phyloP scores from a whole-genome alignment of 768 basidiomycete genomes.

The Baorangia bicolor region DNA sequence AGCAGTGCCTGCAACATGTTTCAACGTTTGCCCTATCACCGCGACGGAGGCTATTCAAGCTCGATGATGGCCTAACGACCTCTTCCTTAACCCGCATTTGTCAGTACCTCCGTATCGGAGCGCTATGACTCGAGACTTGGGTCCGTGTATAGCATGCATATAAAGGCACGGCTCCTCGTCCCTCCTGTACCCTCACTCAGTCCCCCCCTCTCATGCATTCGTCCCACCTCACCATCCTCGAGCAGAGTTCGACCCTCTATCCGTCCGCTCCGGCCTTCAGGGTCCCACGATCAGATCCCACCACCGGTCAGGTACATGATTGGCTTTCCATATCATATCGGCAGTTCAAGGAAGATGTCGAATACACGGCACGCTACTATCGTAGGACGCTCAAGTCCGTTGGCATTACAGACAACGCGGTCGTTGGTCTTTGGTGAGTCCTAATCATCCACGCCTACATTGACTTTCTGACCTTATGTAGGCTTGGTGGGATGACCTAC shows the following conservation, averaged over 20 bases:
- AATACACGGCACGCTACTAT: conserved; percentile 66
- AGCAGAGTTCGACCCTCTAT: conserved; percentile 50
- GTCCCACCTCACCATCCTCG: conserved; percentile 65
- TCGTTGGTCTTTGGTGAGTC: conserved; percentile 74
- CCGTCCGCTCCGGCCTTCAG: conserved; percentile 58
- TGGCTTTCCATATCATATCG: conserved; percentile 66
- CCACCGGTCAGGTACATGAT: conserved; percentile 41
- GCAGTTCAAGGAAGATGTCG: conserved; percentile 65
- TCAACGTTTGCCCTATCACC: conserved; percentile 34
- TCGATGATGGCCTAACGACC: conserved; percentile 28
- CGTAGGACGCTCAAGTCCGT: conserved; percentile 44
- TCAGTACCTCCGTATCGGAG: conserved; percentile 33
- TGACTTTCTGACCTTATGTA: conserved; percentile 29
- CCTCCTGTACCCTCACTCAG: conserved; percentile 6
- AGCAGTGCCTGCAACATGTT: conserved; percentile 37
- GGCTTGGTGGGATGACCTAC: conserved; percentile 75
- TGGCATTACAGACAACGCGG: conserved; percentile 51
- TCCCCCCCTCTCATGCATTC: conserved; percentile 22
- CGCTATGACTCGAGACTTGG: conserved; percentile 17
- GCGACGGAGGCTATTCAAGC: conserved; percentile 33
- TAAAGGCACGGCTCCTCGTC: conserved; percentile 22
- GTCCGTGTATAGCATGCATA: conserved; percentile 30
- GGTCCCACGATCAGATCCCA: conserved; percentile 48
- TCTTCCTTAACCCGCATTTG: conserved; percentile 28
- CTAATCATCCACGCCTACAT: background rate